Evolutionary conservation across 2,329 filamentous ascomycete genomes (phyloP).

Genomic region (Botrytis fabae): DNA sequence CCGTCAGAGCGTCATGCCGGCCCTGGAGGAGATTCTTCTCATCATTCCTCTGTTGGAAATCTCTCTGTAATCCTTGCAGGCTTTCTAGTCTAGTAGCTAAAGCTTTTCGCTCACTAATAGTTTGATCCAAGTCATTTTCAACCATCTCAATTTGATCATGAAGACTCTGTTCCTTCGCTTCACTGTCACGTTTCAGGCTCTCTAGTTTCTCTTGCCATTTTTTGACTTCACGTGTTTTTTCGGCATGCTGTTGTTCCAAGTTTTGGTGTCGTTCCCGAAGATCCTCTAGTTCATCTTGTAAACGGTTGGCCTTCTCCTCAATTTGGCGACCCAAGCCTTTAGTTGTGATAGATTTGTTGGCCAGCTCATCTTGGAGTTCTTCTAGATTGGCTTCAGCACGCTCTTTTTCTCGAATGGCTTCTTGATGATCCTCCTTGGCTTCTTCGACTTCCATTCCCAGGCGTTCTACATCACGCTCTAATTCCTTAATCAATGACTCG

Average conservation of each 20-base stretch:
- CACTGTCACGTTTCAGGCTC: slow-evolving; percentile 36
- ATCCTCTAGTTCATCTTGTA: slow-evolving; percentile 65
- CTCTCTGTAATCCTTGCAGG: slow-evolving; percentile 54
- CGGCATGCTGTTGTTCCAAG: slow-evolving; percentile 47
- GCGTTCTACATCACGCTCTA: slow-evolving; percentile 56
- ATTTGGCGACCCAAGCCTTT: slow-evolving; percentile 74
- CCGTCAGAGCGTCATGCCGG: slow-evolving; percentile 65
- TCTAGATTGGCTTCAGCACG: slow-evolving; percentile 60
- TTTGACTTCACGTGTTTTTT: slow-evolving; percentile 45
- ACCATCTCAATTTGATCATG: slow-evolving; percentile 47
- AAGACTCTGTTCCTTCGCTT: slow-evolving; percentile 37
- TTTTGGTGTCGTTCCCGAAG: slow-evolving; percentile 48
- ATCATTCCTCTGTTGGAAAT: slow-evolving; percentile 58
- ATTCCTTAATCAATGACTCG: slow-evolving; percentile 52
- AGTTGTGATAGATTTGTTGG: slow-evolving; percentile 74
- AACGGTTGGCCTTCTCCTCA: slow-evolving; percentile 65
- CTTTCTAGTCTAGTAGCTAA: slow-evolving; percentile 25
- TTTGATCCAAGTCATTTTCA: slow-evolving; percentile 45
- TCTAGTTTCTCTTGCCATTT: slow-evolving; percentile 47
- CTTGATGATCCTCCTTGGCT: slow-evolving; percentile 54
- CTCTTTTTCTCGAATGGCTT: slow-evolving; percentile 55
- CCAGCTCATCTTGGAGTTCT: slow-evolving; percentile 73
- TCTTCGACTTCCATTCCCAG: slow-evolving; percentile 57
- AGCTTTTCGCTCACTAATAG: slow-evolving; percentile 29
- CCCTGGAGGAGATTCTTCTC: slow-evolving; percentile 70